These are phyloP conservation scores for Gossypium laxum DNA, from an alignment of 441 rosid species.

Conservation along the genomic window DNA sequence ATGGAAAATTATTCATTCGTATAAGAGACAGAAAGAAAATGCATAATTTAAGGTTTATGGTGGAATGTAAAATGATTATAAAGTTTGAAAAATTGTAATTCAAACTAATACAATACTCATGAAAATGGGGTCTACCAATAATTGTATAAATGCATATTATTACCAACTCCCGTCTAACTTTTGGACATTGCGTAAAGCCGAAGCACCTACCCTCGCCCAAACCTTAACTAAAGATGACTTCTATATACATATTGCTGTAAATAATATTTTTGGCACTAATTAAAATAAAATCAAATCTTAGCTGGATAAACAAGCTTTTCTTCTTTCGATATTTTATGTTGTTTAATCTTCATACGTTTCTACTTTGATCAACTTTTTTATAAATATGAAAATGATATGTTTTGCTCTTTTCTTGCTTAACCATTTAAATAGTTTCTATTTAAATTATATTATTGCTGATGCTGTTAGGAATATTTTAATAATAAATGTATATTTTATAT, in stretches of 20 bases:
- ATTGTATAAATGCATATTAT: background rate
- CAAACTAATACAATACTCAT: background rate
- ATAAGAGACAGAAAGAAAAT: too few relatives aligned
- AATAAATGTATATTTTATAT: too few relatives aligned
- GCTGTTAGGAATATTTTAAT: too few relatives aligned
- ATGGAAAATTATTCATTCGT: too few relatives aligned
- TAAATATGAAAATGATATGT: background rate
- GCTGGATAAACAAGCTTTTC: background rate
- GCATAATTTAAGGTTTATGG: background rate
- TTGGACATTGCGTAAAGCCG: conserved; percentile 8
- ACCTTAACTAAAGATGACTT: background rate
- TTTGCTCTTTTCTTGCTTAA: too few relatives aligned
- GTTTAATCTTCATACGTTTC: background rate
- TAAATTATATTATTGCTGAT: too few relatives aligned
- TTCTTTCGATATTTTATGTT: background rate
- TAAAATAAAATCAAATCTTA: conserved; percentile 1
- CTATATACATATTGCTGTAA: background rate
- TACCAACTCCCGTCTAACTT: conserved; percentile 9
- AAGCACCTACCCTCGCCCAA: background rate
- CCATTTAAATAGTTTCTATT: too few relatives aligned
- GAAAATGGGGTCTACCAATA: conserved; percentile 15
- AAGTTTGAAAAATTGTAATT: background rate
- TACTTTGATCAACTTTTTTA: background rate
- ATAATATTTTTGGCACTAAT: background rate
- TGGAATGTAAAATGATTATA: background rate